Conservation (phyloP, 2,329 filamentous ascomycete species). For the Oidium heveae region DNA sequence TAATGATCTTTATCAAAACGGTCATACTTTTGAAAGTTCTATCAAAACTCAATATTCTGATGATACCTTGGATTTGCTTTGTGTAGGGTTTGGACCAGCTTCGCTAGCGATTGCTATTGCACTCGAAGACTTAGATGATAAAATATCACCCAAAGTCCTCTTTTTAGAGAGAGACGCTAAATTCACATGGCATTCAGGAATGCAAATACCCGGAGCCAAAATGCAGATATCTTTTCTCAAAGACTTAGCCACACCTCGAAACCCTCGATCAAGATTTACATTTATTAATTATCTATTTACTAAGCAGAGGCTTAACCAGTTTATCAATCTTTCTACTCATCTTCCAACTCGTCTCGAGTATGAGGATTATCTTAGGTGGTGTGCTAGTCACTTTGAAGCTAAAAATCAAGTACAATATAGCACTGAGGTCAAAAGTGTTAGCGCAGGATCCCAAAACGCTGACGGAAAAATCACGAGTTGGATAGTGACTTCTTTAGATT, state of each 20-base stretch:
- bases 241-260: constrained; percentile 69
- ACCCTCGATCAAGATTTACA: constrained; percentile 77
- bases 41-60: too few species aligned
- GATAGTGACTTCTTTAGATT: constrained; percentile 10
- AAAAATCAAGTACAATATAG: constrained; percentile 37
- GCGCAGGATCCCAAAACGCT: constrained; percentile 1
- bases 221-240: constrained; percentile 99
- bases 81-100: constrained; percentile 80
- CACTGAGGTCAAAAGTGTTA: constrained; percentile 43
- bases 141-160: constrained; percentile 39
- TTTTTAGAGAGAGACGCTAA: constrained; percentile 67
- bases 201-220: constrained; percentile 76
- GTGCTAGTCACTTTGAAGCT: constrained; percentile 47
- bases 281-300: constrained; percentile 84
- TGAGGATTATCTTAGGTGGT: constrained; percentile 91
- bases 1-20: too few species aligned
- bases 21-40: too few species aligned
- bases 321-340: constrained; percentile 78
- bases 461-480: constrained; percentile 13
- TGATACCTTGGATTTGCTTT: constrained; percentile 47
- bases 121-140: constrained; percentile 45
- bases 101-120: constrained; percentile 76
- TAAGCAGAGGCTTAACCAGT: constrained; percentile 61
- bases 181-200: constrained; percentile 87
- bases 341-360: constrained; percentile 69